phyloP scores from a whole-genome alignment of 352 stramenopile species.

The Globisporangium parvum region DNA sequence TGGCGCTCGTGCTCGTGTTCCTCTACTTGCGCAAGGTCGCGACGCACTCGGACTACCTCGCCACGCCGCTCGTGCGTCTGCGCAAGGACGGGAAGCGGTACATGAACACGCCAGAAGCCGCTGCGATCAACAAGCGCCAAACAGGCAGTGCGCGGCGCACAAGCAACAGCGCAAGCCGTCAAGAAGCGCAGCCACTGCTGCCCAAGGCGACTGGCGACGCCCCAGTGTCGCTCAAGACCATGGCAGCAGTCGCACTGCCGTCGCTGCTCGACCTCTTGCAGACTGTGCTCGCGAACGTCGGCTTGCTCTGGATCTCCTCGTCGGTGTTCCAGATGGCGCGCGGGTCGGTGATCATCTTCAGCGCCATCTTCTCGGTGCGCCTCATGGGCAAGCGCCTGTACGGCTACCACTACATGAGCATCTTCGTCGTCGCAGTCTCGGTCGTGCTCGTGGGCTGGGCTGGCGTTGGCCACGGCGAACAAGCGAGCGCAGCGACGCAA shows the following conservation, averaged over 20 bases:
- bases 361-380: constrained; percentile 74
- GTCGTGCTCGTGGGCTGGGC: constrained; percentile 69
- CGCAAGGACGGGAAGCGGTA: constrained; percentile 61
- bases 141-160: constrained; percentile 1
- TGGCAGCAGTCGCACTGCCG: constrained; percentile 55
- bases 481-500: constrained; percentile 7
- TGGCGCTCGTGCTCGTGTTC: constrained; percentile 75
- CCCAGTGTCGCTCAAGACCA: constrained; percentile 33
- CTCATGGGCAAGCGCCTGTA: constrained; percentile 82
- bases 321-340: constrained; percentile 90
- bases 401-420: constrained; percentile 83
- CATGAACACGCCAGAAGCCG: constrained; percentile 40
- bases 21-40: constrained; percentile 55
- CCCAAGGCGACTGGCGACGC: background rate
- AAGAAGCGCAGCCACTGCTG: constrained; percentile 11
- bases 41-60: constrained; percentile 52
- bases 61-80: constrained; percentile 59
- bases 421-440: constrained; percentile 64
- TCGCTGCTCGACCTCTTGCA: constrained; percentile 78
- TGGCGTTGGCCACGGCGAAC: constrained; percentile 31
- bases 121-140: constrained; percentile 40
- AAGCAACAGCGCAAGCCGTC: background rate
- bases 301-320: constrained; percentile 83
- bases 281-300: constrained; percentile 85
- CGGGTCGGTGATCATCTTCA: constrained; percentile 90